Evolutionary conservation across 2,329 filamentous ascomycete species (phyloP).

Genomic region (Aspergillus aculeatus): DNA sequence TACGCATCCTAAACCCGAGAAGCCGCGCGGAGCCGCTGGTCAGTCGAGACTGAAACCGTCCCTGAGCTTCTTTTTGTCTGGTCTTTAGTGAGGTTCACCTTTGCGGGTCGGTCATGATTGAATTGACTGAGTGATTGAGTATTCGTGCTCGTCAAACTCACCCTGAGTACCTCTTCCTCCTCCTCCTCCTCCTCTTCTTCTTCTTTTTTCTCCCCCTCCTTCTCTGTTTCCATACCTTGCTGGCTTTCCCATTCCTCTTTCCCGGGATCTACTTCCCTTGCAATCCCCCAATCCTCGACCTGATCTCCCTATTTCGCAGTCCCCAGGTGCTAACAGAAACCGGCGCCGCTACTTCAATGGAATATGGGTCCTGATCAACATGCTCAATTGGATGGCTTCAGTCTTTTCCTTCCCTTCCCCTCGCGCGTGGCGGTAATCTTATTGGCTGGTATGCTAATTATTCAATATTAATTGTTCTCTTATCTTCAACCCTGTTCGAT

Average conservation of each 20-base stretch:
- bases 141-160: slow-evolving; percentile 24
- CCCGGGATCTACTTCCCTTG: not conserved
- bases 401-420: slow-evolving; percentile 80
- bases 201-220: not conserved
- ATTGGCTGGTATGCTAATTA: slow-evolving; percentile 65
- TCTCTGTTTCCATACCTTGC: slow-evolving; percentile 5
- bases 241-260: not conserved
- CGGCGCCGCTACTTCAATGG: slow-evolving; percentile 31
- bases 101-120: slow-evolving; percentile 13
- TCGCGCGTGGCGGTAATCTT: slow-evolving; percentile 85
- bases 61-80: slow-evolving; percentile 19
- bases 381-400: slow-evolving; percentile 72
- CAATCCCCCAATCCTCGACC: not conserved
- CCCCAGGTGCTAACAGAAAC: slow-evolving; percentile 14
- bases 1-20: slow-evolving; percentile 7
- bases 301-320: slow-evolving; percentile 12
- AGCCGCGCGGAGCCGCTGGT: slow-evolving; percentile 19
- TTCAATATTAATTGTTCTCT: not conserved
- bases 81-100: not conserved
- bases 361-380: slow-evolving; percentile 44
- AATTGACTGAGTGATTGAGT: not conserved
- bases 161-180: slow-evolving; percentile 34
- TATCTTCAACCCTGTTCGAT: not conserved
- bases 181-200: slow-evolving; percentile 9
- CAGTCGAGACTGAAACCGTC: slow-evolving; percentile 17